Conservation (phyloP, 257 asterid genomes). For the Linderniella brevidens region DNA sequence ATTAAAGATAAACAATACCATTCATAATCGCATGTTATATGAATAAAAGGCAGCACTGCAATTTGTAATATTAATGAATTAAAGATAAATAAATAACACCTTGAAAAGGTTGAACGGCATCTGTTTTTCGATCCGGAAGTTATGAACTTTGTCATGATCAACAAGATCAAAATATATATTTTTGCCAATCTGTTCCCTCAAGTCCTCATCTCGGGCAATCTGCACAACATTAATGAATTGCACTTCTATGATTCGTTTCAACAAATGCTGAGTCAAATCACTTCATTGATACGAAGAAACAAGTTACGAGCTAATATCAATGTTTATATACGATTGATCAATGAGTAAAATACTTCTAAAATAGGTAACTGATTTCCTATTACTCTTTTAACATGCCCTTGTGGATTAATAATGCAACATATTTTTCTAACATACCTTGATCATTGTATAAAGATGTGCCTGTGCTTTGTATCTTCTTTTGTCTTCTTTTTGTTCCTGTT, state of each 20-base stretch:
- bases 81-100: slow-evolving; percentile 26
- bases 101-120: slow-evolving; percentile 66
- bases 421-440: slow-evolving; percentile 34
- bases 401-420: too few species aligned
- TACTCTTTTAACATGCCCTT: too few species aligned
- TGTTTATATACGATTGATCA: too few species aligned
- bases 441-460: slow-evolving; percentile 86
- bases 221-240: slow-evolving; percentile 16
- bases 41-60: not conserved
- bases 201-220: slow-evolving; percentile 97
- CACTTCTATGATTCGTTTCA: slow-evolving; percentile 12
- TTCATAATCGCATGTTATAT: slow-evolving; percentile 2
- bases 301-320: too few species aligned
- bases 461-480: slow-evolving; percentile 84
- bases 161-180: slow-evolving; percentile 86
- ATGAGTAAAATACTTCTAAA: too few species aligned
- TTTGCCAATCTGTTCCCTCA: slow-evolving; percentile 85
- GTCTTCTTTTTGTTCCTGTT: slow-evolving; percentile 95
- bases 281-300: too few species aligned
- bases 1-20: not conserved
- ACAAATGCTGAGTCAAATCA: slow-evolving; percentile 7
- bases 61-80: slow-evolving; percentile 7
- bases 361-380: too few species aligned
- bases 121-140: slow-evolving; percentile 87
- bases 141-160: slow-evolving; percentile 91